These are phyloP conservation scores for Neofusicoccum parvum DNA, from an alignment of 2,329 filamentous ascomycete species.

Conservation along the genomic window DNA sequence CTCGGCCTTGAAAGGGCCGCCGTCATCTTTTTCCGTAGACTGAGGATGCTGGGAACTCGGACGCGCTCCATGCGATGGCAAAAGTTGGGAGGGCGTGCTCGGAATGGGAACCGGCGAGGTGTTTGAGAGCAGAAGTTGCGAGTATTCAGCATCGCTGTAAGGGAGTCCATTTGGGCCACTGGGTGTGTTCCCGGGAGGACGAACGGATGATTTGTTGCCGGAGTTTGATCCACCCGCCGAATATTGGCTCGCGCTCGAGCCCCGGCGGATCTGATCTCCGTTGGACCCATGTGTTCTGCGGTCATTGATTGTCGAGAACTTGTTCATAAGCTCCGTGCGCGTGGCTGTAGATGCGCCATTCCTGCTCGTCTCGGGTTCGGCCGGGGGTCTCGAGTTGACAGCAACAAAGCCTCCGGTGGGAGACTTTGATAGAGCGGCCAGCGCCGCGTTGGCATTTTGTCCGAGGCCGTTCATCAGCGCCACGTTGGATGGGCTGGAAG, in stretches of 20 bases:
- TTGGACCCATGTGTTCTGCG: constrained; percentile 38
- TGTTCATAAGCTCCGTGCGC: constrained; percentile 62
- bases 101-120: constrained; percentile 57
- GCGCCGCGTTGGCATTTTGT: constrained; percentile 37
- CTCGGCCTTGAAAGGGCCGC: constrained; percentile 62
- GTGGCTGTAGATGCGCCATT: constrained; percentile 60
- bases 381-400: constrained; percentile 56
- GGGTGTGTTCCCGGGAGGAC: constrained; percentile 26
- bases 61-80: constrained; percentile 48
- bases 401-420: constrained; percentile 58
- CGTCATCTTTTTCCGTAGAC: constrained; percentile 55
- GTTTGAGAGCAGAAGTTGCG: constrained; percentile 38
- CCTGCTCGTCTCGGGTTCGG: constrained; percentile 30
- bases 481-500: constrained; percentile 44
- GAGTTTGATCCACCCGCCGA: constrained; percentile 38
- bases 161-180: constrained; percentile 10
- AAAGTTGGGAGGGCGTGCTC: constrained; percentile 55
- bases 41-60: constrained; percentile 38
- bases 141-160: constrained; percentile 40
- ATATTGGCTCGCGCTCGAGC: constrained; percentile 32
- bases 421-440: constrained; percentile 26
- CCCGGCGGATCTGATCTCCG: constrained; percentile 31
- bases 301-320: constrained; percentile 63
- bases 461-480: constrained; percentile 43
- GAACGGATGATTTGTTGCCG: constrained; percentile 33